A percentile compares a stretch with the other conserved stretches of the same genome.
Conservation (phyloP, 1,139 yeast genomes). For the Ogataea hybrid region DNA sequence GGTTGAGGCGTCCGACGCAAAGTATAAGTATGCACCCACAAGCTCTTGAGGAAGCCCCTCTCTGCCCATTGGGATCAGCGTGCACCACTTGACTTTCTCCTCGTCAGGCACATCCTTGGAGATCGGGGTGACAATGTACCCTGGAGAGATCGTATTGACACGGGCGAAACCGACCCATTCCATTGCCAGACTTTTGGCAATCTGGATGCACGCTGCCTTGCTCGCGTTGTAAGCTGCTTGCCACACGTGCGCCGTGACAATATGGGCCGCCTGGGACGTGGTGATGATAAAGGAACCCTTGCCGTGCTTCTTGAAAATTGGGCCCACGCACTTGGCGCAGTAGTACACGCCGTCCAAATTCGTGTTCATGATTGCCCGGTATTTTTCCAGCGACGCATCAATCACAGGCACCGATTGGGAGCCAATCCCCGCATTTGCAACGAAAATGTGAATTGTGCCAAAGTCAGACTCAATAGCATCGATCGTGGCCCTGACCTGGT, state of each 20-base stretch:
- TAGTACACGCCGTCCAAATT: slow-evolving; percentile 54
- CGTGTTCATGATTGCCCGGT: slow-evolving; percentile 56
- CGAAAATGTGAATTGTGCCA: slow-evolving; percentile 55
- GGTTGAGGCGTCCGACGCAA: slow-evolving; percentile 84
- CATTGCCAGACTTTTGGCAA: slow-evolving; percentile 75
- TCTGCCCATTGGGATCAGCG: slow-evolving; percentile 73
- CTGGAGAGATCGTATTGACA: slow-evolving; percentile 80
- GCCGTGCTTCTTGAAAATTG: slow-evolving; percentile 66
- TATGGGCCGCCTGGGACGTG: slow-evolving; percentile 86
- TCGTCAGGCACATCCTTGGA: slow-evolving; percentile 53
- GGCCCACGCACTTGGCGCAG: slow-evolving; percentile 61
- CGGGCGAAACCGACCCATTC: slow-evolving; percentile 93
- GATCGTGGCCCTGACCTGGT: slow-evolving; percentile 54
- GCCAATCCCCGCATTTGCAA: slow-evolving; percentile 87
- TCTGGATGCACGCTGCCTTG: slow-evolving; percentile 78
- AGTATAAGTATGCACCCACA: slow-evolving; percentile 79
- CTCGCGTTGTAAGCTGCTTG: slow-evolving; percentile 90
- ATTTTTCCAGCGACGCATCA: slow-evolving; percentile 38
- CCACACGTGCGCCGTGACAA: slow-evolving; percentile 79
- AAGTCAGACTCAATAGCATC: slow-evolving; percentile 63
- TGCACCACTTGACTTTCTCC: slow-evolving; percentile 58
- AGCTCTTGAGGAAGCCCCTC: slow-evolving; percentile 72
- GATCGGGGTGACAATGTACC: slow-evolving; percentile 72
- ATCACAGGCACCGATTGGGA: slow-evolving; percentile 70
- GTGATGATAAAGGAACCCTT: slow-evolving; percentile 76